phyloP scores from a whole-genome alignment of 2,329 filamentous ascomycete species.

The Aureobasidium sp. region DNA sequence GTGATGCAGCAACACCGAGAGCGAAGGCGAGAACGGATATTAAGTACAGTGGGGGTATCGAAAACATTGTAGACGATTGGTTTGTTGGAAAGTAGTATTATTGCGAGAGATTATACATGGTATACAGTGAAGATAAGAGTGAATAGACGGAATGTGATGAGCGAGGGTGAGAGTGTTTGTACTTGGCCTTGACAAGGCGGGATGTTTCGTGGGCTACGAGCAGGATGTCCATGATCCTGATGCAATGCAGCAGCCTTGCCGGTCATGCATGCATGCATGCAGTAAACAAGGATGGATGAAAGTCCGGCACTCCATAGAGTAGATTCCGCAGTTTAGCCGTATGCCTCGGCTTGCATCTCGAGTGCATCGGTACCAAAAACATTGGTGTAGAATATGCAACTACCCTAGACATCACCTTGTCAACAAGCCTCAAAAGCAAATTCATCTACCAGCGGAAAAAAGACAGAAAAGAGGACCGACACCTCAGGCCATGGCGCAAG shows the following conservation, averaged over 20 bases:
- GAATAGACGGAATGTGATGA: not conserved
- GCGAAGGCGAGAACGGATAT: not conserved
- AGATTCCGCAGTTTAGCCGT: not conserved
- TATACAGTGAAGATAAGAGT: too few species aligned
- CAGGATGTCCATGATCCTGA: not conserved
- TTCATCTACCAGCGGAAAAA: not conserved
- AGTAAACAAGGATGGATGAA: not conserved
- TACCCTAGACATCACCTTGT: not conserved
- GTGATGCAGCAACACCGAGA: not conserved
- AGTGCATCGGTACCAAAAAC: not conserved
- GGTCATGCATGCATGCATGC: not conserved
- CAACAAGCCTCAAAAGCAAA: not conserved
- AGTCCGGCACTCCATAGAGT: not conserved
- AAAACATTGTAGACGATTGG: not conserved
- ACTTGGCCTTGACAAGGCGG: not conserved
- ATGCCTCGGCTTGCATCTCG: not conserved
- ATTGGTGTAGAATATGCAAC: not conserved
- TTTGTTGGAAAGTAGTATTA: not conserved
- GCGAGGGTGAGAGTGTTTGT: not conserved
- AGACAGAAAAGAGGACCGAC: not conserved
- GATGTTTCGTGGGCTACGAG: not conserved
- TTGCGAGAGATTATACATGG: not conserved
- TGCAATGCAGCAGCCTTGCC: not conserved
- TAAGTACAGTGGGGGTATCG: not conserved
- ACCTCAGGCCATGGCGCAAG: constrained; percentile 8